A percentile compares a stretch with the other conserved stretches of the same genome.
phyloP scores from a whole-genome alignment of 2,329 filamentous ascomycete species.

The Coleophoma eucalyptorum region DNA sequence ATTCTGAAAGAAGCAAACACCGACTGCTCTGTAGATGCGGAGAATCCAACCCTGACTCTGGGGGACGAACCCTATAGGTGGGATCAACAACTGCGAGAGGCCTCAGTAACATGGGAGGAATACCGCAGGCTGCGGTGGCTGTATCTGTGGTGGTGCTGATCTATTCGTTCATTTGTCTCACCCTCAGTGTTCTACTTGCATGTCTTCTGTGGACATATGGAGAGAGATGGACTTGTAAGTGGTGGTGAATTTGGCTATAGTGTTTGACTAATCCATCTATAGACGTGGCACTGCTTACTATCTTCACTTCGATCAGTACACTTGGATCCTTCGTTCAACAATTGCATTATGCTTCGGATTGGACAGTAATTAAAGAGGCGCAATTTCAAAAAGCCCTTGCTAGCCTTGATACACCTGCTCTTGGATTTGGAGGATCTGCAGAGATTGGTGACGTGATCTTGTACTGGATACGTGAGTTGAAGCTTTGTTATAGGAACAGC shows the following conservation, averaged over 20 bases:
- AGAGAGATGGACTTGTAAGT: conserved; percentile 26
- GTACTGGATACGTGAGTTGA: conserved; percentile 42
- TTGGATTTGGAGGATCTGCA: conserved; percentile 38
- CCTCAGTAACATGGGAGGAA: conserved; percentile 2
- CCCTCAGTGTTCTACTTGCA: conserved; percentile 15
- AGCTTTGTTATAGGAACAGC: not conserved
- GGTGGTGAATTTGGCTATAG: not conserved
- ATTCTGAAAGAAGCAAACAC: conserved; percentile 1
- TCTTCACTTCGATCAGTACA: conserved; percentile 22
- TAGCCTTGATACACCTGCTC: conserved; percentile 33
- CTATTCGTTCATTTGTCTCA: conserved; percentile 23
- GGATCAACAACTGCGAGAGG: no score
- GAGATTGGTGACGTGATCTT: conserved; percentile 37
- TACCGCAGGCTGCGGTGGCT: conserved; percentile 19
- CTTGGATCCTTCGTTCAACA: conserved; percentile 24
- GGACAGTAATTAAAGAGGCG: conserved; percentile 17
- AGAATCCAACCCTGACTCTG: not conserved
- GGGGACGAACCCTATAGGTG: not conserved
- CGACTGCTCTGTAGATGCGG: not conserved
- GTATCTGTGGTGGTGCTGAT: conserved; percentile 21
- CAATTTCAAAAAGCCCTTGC: conserved; percentile 32
- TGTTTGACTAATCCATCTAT: not conserved
- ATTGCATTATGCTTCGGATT: conserved; percentile 22
- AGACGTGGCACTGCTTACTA: conserved; percentile 24
- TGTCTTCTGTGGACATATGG: conserved; percentile 24